These are phyloP conservation scores for Fragilariopsis cylindrus DNA, from an alignment of 108 stramenopile species.

Conservation along the genomic window DNA sequence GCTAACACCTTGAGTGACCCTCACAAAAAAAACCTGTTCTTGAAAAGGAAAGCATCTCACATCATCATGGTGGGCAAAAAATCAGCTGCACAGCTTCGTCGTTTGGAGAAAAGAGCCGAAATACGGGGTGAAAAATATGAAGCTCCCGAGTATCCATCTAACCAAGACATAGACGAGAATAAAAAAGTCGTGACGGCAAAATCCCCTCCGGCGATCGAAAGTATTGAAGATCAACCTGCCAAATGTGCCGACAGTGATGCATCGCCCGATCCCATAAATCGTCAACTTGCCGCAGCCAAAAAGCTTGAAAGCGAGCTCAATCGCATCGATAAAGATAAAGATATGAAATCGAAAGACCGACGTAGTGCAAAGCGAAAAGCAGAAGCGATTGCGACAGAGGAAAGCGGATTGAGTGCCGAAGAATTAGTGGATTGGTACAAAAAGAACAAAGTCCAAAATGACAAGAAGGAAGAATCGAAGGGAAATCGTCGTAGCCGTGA, in stretches of 20 bases:
- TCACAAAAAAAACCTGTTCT: too few relatives aligned
- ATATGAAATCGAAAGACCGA: slow-evolving; percentile 75
- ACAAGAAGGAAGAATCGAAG: slow-evolving; percentile 17
- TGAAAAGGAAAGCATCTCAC: neutral
- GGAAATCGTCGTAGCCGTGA: slow-evolving; percentile 13
- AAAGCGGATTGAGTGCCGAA: slow-evolving; percentile 38
- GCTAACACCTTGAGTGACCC: too few relatives aligned
- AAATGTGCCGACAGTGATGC: slow-evolving; percentile 55
- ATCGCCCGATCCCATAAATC: slow-evolving; percentile 20
- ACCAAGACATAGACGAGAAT: slow-evolving; percentile 25
- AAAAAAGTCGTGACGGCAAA: slow-evolving; percentile 25
- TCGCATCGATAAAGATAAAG: slow-evolving; percentile 46
- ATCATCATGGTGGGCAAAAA: slow-evolving; percentile 44
- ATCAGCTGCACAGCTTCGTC: slow-evolving; percentile 75
- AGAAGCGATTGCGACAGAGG: slow-evolving; percentile 77
- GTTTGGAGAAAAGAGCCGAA: slow-evolving; percentile 70
- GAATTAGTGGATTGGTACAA: slow-evolving; percentile 51
- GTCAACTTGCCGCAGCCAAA: slow-evolving; percentile 62
- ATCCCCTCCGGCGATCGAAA: slow-evolving; percentile 36
- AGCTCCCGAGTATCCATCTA: slow-evolving; percentile 13
- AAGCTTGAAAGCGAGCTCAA: slow-evolving; percentile 53
- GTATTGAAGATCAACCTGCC: slow-evolving; percentile 47
- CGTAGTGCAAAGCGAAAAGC: slow-evolving; percentile 82
- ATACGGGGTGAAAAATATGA: slow-evolving; percentile 55
- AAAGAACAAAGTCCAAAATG: slow-evolving; percentile 14